phyloP scores from a whole-genome alignment of 176 grass and related monocot genomes.

The Bolboschoenus planiculmis region DNA sequence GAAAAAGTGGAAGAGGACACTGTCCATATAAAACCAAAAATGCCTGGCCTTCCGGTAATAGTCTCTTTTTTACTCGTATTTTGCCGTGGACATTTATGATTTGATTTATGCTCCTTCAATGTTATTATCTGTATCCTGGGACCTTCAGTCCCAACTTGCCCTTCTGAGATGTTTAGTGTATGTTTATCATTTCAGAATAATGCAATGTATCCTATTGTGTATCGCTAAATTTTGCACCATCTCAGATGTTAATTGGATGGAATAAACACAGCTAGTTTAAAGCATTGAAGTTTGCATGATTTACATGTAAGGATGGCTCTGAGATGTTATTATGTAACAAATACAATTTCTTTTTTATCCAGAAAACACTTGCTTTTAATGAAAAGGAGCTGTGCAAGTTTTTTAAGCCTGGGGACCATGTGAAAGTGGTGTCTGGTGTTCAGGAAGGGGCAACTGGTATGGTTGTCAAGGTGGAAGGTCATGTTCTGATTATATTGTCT shows the following conservation, averaged over 20 bases:
- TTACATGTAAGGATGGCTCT: not conserved
- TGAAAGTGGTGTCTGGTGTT: slow-evolving; percentile 90
- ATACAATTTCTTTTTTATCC: slow-evolving; percentile 26
- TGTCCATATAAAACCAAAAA: slow-evolving; percentile 82
- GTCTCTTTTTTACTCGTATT: not conserved
- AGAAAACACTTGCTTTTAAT: slow-evolving; percentile 90
- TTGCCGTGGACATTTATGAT: not conserved
- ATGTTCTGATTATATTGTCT: slow-evolving; percentile 84
- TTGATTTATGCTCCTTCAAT: too few relatives aligned
- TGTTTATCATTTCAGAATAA: not conserved
- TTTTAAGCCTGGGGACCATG: slow-evolving; percentile 96
- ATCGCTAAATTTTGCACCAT: not conserved
- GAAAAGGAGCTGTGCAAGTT: slow-evolving; percentile 93
- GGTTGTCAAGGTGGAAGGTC: slow-evolving; percentile 92
- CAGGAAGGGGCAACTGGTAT: slow-evolving; percentile 91
- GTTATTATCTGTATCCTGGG: too few relatives aligned
- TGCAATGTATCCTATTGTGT: not conserved
- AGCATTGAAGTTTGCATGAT: not conserved
- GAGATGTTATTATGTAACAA: not conserved
- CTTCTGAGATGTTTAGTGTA: too few relatives aligned
- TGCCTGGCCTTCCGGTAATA: slow-evolving; percentile 68
- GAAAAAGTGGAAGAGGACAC: slow-evolving; percentile 98
- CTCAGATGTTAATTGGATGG: not conserved
- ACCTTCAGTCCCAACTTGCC: too few relatives aligned
- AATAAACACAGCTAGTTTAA: not conserved